phyloP scores from a whole-genome alignment of 129 eudicot genomes.

The Ambrosia artemisiifolia region DNA sequence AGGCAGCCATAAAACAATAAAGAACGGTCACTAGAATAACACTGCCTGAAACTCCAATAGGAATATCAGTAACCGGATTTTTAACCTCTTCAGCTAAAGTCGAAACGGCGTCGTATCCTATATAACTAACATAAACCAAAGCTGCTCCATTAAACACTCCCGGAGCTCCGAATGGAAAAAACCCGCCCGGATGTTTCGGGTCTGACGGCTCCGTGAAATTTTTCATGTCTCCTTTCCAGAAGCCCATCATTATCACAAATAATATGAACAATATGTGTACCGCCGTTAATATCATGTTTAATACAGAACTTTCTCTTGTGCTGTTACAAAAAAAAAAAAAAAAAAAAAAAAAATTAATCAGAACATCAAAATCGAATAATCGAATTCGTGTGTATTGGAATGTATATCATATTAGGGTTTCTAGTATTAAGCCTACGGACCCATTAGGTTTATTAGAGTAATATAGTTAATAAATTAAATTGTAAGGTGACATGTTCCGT shows the following conservation, averaged over 20 bases:
- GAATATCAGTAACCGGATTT: conserved; percentile 79
- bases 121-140: conserved; percentile 81
- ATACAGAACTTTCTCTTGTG: conserved; percentile 79
- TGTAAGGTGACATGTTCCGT: too few relatives aligned
- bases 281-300: conserved; percentile 78
- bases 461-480: too few relatives aligned
- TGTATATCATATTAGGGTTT: too few relatives aligned
- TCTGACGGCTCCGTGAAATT: conserved; percentile 67
- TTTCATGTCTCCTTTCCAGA: conserved; percentile 71
- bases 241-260: conserved; percentile 76
- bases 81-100: conserved; percentile 97
- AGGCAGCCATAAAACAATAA: conserved; percentile 94
- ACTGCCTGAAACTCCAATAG: conserved; percentile 85
- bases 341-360: not conserved
- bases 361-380: not conserved
- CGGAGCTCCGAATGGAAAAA: conserved; percentile 75
- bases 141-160: conserved; percentile 96
- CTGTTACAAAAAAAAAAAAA: conserved; percentile 31
- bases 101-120: conserved; percentile 96
- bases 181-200: conserved; percentile 60
- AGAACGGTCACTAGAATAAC: conserved; percentile 76
- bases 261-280: conserved; percentile 62
- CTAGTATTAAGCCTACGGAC: too few relatives aligned
- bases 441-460: too few relatives aligned
- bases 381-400: not conserved